Conservation (phyloP, 805 yeast species). For the Metschnikowia picachoensis region DNA sequence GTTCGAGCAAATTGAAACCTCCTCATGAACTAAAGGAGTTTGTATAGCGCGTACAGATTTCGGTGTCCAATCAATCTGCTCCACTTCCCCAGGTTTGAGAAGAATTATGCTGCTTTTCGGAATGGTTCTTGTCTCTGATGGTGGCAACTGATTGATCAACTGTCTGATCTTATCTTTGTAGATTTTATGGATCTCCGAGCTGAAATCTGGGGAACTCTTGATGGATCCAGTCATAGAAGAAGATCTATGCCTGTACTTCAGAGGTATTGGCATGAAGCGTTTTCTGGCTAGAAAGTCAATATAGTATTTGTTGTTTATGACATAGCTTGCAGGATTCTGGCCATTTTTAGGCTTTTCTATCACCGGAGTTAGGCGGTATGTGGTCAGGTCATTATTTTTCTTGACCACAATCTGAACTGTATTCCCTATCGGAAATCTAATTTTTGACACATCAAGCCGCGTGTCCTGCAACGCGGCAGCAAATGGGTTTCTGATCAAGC, state of each 20-base stretch:
- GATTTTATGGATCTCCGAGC: conserved; percentile 12
- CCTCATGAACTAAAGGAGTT: conserved; percentile 11
- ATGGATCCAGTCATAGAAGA: conserved; percentile 3
- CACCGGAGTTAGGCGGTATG: conserved; percentile 17
- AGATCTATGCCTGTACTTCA: conserved; percentile 20
- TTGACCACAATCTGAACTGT: conserved; percentile 20
- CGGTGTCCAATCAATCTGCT: not conserved
- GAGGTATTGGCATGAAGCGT: conserved; percentile 24
- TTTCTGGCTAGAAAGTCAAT: conserved; percentile 18
- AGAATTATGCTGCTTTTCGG: not conserved
- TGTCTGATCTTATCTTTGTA: not conserved
- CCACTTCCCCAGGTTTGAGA: not conserved
- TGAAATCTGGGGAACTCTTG: conserved; percentile 11
- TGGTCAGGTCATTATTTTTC: not conserved
- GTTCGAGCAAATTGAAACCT: conserved; percentile 15
- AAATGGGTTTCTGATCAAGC: conserved; percentile 26
- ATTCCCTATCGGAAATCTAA: conserved; percentile 28
- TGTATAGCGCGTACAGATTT: conserved; percentile 15
- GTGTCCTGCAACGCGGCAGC: conserved; percentile 24
- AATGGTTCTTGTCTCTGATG: too few species aligned
- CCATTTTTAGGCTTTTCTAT: conserved; percentile 15
- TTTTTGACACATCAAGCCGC: conserved; percentile 22
- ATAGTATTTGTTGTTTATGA: conserved; percentile 22
- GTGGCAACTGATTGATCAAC: not conserved
- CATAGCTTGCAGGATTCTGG: conserved; percentile 24